Percentiles rank a stretch among this genome's conserved stretches.
Conservation (phyloP, 176 grass and related monocot genomes). For the Bothriochloa decipiens region DNA sequence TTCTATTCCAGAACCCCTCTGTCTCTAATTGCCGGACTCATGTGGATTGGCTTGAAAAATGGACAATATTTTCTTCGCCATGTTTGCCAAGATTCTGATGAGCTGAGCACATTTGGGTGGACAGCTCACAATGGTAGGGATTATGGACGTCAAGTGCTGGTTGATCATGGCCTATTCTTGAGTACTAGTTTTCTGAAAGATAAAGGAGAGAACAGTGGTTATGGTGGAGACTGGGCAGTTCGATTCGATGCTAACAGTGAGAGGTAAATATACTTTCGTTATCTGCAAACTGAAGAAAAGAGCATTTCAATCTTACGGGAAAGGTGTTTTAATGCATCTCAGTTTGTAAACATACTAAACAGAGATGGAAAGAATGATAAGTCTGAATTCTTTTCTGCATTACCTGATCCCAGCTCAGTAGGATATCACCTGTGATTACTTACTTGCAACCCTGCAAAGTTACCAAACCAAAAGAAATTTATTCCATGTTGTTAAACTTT, state of each 20-base stretch:
- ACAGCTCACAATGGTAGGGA: slow-evolving; percentile 85
- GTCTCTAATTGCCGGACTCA: slow-evolving; percentile 88
- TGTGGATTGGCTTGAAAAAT: slow-evolving; percentile 94
- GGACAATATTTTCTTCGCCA: slow-evolving; percentile 86
- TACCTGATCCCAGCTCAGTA: neutral
- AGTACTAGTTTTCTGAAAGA: slow-evolving; percentile 92
- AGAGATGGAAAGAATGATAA: neutral
- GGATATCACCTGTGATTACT: slow-evolving; percentile 1
- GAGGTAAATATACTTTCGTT: slow-evolving; percentile 51
- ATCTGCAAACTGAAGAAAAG: slow-evolving; percentile 21
- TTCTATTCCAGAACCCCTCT: slow-evolving; percentile 67
- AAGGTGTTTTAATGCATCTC: neutral
- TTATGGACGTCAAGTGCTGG: slow-evolving; percentile 79
- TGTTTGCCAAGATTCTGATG: slow-evolving; percentile 96
- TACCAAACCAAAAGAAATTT: slow-evolving; percentile 30
- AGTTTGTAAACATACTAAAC: slow-evolving; percentile 12
- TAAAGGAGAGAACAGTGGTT: slow-evolving; percentile 77
- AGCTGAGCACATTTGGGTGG: slow-evolving; percentile 87
- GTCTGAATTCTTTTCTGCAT: slow-evolving; percentile 25
- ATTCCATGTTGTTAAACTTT: slow-evolving; percentile 15
- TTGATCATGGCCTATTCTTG: slow-evolving; percentile 74
- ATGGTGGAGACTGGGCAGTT: slow-evolving; percentile 93
- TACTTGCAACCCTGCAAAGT: slow-evolving; percentile 33
- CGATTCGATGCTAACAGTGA: slow-evolving; percentile 58
- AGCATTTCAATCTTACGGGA: neutral